phyloP scores from a whole-genome alignment of 805 yeast genomes.

The Candida jianshihensis region DNA sequence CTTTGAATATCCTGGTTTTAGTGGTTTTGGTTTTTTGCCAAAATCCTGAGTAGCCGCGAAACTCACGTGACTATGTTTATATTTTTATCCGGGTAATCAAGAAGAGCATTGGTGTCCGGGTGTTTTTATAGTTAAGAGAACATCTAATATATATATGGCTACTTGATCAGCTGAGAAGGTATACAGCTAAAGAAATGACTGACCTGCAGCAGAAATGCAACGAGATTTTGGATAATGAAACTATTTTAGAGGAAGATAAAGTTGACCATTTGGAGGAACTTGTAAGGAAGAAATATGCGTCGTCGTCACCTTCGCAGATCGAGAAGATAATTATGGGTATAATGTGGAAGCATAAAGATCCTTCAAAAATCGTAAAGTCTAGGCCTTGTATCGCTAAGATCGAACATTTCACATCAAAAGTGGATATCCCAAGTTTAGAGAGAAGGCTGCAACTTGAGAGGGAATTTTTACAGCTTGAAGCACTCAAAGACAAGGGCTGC shows the following conservation, averaged over 20 bases:
- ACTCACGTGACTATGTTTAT: too few relatives aligned
- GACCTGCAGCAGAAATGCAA: constrained; percentile 24
- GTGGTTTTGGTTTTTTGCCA: too few relatives aligned
- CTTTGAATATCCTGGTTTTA: too few relatives aligned
- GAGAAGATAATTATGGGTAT: constrained; percentile 34
- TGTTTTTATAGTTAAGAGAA: too few relatives aligned
- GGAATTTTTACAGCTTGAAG: constrained; percentile 16
- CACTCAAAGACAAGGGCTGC: constrained; percentile 1
- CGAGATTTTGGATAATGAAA: constrained; percentile 24
- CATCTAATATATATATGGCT: too few relatives aligned
- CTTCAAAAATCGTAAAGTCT: constrained; percentile 11
- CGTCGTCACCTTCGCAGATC: constrained; percentile 15
- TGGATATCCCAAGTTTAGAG: constrained; percentile 22
- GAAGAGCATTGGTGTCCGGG: too few relatives aligned
- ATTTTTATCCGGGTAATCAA: too few relatives aligned
- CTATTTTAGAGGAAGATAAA: constrained; percentile 30
- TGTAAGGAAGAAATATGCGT: constrained; percentile 18
- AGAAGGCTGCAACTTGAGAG: constrained; percentile 20
- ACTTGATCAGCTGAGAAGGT: too few relatives aligned
- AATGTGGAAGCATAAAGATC: constrained; percentile 34
- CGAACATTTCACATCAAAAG: constrained; percentile 9
- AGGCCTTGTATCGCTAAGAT: constrained; percentile 17
- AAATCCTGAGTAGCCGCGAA: too few relatives aligned
- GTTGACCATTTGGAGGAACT: constrained; percentile 31
- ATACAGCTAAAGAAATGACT: too few relatives aligned